Percentiles rank a stretch among this genome's conserved stretches.
phyloP scores from a whole-genome alignment of 768 basidiomycete species.

The Tremella fuciformis region DNA sequence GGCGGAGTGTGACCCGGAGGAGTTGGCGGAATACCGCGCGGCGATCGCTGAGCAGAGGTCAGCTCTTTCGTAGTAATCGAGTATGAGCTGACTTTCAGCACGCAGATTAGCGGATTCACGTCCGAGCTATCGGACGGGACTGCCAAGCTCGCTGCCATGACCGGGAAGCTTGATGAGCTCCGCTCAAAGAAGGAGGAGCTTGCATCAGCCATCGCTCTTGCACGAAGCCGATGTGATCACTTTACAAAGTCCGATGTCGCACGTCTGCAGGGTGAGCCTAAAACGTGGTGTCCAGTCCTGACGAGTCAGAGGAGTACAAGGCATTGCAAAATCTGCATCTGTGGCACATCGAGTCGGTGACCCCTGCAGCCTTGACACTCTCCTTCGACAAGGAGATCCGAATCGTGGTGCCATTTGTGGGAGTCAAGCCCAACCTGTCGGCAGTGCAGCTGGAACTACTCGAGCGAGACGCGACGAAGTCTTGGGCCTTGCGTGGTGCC shows the following conservation, averaged over 20 bases:
- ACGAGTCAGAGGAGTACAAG: constrained; percentile 46
- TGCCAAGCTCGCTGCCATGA: constrained; percentile 40
- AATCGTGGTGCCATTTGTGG: too few species aligned
- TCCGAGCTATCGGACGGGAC: constrained; percentile 43
- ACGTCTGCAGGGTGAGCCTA: constrained; percentile 45
- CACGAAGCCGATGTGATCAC: constrained; percentile 46
- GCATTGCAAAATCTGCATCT: constrained; percentile 46
- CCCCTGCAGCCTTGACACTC: constrained; percentile 21
- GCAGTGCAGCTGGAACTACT: constrained; percentile 18
- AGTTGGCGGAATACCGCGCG: constrained; percentile 37
- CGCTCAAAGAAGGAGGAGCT: constrained; percentile 33
- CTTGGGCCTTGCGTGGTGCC: background rate
- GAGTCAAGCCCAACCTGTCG: constrained; percentile 10
- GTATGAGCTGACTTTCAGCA: constrained; percentile 21
- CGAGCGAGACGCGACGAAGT: too few species aligned
- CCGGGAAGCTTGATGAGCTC: constrained; percentile 40
- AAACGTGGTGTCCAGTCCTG: background rate
- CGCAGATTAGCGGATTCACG: constrained; percentile 44
- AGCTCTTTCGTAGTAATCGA: constrained; percentile 12
- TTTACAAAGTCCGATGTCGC: constrained; percentile 47
- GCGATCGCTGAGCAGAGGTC: constrained; percentile 44
- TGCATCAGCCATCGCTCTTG: constrained; percentile 38
- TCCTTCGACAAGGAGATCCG: constrained; percentile 35
- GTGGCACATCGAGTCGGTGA: constrained; percentile 27
- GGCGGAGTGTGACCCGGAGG: constrained; percentile 46